A percentile compares a stretch with the other conserved stretches of the same genome.
These are phyloP conservation scores for Notholithocarpus densiflorus DNA, from an alignment of 306 rosid species.

Conservation along the genomic window DNA sequence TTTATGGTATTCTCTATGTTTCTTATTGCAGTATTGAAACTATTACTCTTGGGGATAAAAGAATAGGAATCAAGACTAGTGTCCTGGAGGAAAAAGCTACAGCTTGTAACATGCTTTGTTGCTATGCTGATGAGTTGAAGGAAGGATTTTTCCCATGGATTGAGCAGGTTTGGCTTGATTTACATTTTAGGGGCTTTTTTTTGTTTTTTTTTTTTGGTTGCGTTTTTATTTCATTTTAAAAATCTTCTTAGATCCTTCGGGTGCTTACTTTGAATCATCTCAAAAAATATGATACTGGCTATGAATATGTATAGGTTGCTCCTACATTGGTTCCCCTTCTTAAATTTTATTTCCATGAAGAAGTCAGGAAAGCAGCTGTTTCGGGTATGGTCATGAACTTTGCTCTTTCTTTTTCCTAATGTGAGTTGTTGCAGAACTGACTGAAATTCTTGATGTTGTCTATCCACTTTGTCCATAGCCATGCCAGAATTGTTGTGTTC, in stretches of 20 bases:
- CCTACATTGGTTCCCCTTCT: slow-evolving; percentile 93
- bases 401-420: background rate
- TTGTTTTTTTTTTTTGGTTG: background rate
- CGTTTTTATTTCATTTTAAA: background rate
- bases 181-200: background rate
- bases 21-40: slow-evolving; percentile 79
- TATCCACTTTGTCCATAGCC: slow-evolving; percentile 45
- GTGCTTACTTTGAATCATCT: background rate
- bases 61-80: slow-evolving; percentile 97
- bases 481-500: slow-evolving; percentile 92
- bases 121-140: slow-evolving; percentile 99
- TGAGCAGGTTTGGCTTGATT: slow-evolving; percentile 65
- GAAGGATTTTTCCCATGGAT: slow-evolving; percentile 99
- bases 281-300: slow-evolving; percentile 22
- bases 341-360: slow-evolving; percentile 96
- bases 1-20: slow-evolving; percentile 7
- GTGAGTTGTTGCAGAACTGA: background rate
- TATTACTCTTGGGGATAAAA: slow-evolving; percentile 91
- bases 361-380: slow-evolving; percentile 98
- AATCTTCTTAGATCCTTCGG: background rate
- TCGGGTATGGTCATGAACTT: slow-evolving; percentile 58
- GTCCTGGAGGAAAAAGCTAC: slow-evolving; percentile 98
- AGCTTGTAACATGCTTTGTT: slow-evolving; percentile 97
- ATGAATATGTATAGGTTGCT: slow-evolving; percentile 69
- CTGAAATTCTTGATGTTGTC: background rate